phyloP scores from a whole-genome alignment of 31 red algal species.

The Asparagopsis taxiformis region DNA sequence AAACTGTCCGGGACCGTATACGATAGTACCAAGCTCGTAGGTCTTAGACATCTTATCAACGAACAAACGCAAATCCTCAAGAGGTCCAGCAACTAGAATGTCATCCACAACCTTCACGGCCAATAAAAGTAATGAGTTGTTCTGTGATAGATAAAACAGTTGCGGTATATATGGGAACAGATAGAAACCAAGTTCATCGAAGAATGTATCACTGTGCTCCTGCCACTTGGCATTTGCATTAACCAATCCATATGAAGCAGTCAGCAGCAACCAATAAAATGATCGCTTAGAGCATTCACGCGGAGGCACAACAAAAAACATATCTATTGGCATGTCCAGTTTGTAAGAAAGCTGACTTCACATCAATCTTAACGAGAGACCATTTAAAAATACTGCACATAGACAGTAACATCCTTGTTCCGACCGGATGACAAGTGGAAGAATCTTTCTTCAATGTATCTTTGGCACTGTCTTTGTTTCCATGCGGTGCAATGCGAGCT shows the following conservation, averaged over 20 bases:
- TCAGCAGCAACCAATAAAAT: no score
- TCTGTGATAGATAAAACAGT: constrained; percentile 10
- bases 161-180: constrained; percentile 3
- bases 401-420: constrained; percentile 12
- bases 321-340: constrained; percentile 26
- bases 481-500: constrained; percentile 26
- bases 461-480: no score
- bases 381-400: constrained; percentile 5
- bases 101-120: constrained; percentile 19
- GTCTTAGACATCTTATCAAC: neutral
- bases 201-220: constrained; percentile 5
- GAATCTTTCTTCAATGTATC: constrained; percentile 4
- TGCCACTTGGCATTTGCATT: no score
- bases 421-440: constrained; percentile 14
- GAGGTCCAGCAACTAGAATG: constrained; percentile 2
- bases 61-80: neutral
- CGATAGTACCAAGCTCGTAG: constrained; percentile 6
- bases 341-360: constrained; percentile 25
- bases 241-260: no score
- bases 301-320: constrained; percentile 29
- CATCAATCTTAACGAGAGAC: constrained; percentile 14
- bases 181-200: constrained; percentile 9
- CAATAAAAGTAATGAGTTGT: neutral
- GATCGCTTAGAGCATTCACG: no score
- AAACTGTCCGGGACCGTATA: neutral